phyloP scores from a whole-genome alignment of 306 rosid species.

The Myrica gale region DNA sequence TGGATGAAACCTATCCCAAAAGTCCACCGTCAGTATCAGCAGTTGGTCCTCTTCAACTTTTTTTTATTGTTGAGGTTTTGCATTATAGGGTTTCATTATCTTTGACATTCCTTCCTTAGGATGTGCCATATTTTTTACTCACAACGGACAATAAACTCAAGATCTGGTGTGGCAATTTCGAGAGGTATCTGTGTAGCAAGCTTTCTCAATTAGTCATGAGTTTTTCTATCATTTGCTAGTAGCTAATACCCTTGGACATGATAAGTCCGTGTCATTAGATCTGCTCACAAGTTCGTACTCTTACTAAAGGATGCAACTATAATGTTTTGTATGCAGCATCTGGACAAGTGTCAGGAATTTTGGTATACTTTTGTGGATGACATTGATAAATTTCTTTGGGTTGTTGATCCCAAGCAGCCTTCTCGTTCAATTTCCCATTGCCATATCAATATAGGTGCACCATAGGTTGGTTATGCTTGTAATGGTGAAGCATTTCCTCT shows the following conservation, averaged over 20 bases:
- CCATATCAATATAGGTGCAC: conserved; percentile 8
- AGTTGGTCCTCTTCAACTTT: conserved; percentile 17
- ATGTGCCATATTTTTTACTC: conserved; percentile 30
- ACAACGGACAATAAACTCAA: conserved; percentile 36
- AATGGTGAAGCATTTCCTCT: not conserved
- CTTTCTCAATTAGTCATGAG: not conserved
- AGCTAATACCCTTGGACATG: not conserved
- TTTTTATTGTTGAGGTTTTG: not conserved
- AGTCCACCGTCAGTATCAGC: conserved; percentile 40
- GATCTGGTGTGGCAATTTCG: conserved; percentile 38
- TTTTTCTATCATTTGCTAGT: conserved; percentile 2
- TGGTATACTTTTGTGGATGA: conserved; percentile 43
- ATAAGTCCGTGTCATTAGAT: not conserved
- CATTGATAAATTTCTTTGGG: conserved; percentile 30
- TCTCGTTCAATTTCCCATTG: conserved; percentile 26
- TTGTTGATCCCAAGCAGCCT: conserved; percentile 20
- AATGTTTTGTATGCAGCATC: conserved; percentile 30
- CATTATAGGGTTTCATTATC: not conserved
- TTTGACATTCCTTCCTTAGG: conserved; percentile 23
- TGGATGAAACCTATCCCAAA: conserved; percentile 37
- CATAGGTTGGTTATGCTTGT: not conserved
- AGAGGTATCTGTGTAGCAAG: conserved; percentile 24
- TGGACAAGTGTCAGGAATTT: conserved; percentile 36
- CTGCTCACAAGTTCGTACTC: not conserved
- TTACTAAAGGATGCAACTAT: not conserved